Evolutionary conservation across 2,329 filamentous ascomycete species (phyloP), one percentile per base, ranked within the genome.

Genomic region (Chalaropsis ovoidea): DNA sequence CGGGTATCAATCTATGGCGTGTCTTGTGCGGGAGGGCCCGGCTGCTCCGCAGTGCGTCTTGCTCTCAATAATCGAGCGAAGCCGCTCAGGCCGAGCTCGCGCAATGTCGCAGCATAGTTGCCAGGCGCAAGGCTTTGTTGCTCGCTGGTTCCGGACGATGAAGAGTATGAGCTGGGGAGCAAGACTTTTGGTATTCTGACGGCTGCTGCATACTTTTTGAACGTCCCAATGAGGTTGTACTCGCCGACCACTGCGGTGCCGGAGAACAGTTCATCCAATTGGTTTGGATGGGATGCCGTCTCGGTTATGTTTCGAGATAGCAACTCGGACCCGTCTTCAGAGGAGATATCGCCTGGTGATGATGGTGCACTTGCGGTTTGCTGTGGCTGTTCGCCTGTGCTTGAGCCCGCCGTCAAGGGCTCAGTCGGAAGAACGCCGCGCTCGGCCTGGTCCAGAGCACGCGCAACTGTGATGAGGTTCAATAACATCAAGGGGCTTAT

Each of bases 191-290:
- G 64, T n/a, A 66, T 62, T 19, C 42, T 62, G 17, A 66, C 58
- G n/a, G 63, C 60, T 24, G 64, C 43, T 8, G 63, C 63, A 17
- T 64, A 64, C 22, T 62, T 66, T 62, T 56, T 61, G 7, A 67
- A 73, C 1, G 81, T 78, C 62, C 80, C 76, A 5, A 81, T 69
- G 31, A 84, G 74, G 69, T 83, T 78, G 67, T 83, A 82, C 65
- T 81, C 80, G 65, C 77, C 77, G 43, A 84, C 71, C 4, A 83
- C 71, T 17, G 77, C 82, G 70, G 82, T 82, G 8, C 82, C 82
- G 10, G 82, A 84, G 64, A 74, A 76, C 71, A 85, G 73, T 2
- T 80, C 73, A 67, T 84, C 66, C 22, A 64, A 15, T 27, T 27
- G 45, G 47, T 63, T 41, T 8, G 61, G 65, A 15, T 66, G 65